Evolutionary conservation across 129 eudicot genomes (phyloP), one percentile per base, ranked within the genome.

Genomic region (Mikania micrantha): DNA sequence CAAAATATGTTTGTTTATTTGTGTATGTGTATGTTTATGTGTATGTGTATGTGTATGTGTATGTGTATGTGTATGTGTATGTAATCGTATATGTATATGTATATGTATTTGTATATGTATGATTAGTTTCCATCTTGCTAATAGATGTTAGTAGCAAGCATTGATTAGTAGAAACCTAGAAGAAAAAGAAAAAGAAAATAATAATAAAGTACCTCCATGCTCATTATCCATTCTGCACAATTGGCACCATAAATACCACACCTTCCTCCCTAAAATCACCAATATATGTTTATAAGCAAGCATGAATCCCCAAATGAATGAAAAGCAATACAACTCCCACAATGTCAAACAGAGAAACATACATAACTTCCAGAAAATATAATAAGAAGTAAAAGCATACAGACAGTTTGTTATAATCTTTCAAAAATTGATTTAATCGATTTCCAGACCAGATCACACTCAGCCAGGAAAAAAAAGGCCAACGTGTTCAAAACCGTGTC

Each of bases 161-260:
- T 12, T 60, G 49, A 60, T 20, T 60, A 31, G 19, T 13, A 45
- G 45, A 0, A 64, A 21, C 22, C 8, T 59, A 9, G 21, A 48
- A 39, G 66, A 31, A 58, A 31, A 31, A 0, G 36, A 58, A 31
- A 31, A 0, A 6, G 6, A 22, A 21, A 12, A 21, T 11, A 24
- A 5, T 34, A 50, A 21, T 25, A 7, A 54, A 45, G 53, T 77
- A 92, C 98, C 96, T 92, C 91, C 98, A 92, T 92, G 87, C 95
- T 88, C 56, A 92, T 92, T 52, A 88, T 74, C 98, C 98, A 92
- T 76, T 85, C 88, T 27, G 95, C 61, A 45, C 83, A 84, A 77
- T 93, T 93, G 78, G 84, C 89, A 67, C 98, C 94, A 77, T 85
- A 88, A 60, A 92, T 92, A 71, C 96, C 98, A 74, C 98, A 92